Percentiles rank a stretch among this genome's conserved stretches.
These are phyloP conservation scores for Gnomoniopsis smithogilvyi DNA, from an alignment of 2,329 filamentous ascomycete species.

Conservation along the genomic window DNA sequence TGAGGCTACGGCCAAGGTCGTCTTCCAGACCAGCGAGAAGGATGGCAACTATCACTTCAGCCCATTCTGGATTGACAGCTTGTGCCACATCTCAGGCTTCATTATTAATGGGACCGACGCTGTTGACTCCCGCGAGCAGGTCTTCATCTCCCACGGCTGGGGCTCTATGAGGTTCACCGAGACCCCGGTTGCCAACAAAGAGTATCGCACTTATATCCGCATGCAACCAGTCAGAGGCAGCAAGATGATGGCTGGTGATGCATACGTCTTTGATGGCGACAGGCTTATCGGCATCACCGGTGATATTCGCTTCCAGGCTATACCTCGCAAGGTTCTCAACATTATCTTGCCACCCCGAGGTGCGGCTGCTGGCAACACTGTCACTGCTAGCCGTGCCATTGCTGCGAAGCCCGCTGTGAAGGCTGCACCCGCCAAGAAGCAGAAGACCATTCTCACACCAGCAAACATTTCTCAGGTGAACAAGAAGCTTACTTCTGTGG, in stretches of 20 bases:
- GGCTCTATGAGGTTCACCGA: constrained; percentile 49
- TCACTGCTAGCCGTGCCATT: constrained; percentile 27
- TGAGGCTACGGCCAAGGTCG: constrained; percentile 40
- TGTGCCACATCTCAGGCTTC: constrained; percentile 59
- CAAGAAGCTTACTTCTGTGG: constrained; percentile 46
- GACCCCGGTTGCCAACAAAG: constrained; percentile 40
- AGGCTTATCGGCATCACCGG: constrained; percentile 44
- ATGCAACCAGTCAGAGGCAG: constrained; percentile 53
- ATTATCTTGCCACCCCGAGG: constrained; percentile 62
- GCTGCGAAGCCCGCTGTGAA: constrained; percentile 29
- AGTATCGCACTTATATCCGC: constrained; percentile 54
- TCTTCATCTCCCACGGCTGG: constrained; percentile 61
- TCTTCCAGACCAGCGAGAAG: constrained; percentile 44
- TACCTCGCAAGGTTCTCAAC: constrained; percentile 64
- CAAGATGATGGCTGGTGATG: constrained; percentile 52
- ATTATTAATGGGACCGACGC: constrained; percentile 58
- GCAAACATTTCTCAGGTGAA: constrained; percentile 47
- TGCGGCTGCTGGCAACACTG: constrained; percentile 32
- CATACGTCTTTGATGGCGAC: constrained; percentile 52
- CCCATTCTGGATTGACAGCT: constrained; percentile 57
- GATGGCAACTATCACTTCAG: constrained; percentile 53
- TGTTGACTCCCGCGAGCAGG: constrained; percentile 50
- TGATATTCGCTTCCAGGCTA: constrained; percentile 64
- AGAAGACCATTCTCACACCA: constrained; percentile 43
- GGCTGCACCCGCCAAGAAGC: constrained; percentile 27